phyloP scores from a whole-genome alignment of 345 rosid genomes.

The Melaleuca alternifolia region DNA sequence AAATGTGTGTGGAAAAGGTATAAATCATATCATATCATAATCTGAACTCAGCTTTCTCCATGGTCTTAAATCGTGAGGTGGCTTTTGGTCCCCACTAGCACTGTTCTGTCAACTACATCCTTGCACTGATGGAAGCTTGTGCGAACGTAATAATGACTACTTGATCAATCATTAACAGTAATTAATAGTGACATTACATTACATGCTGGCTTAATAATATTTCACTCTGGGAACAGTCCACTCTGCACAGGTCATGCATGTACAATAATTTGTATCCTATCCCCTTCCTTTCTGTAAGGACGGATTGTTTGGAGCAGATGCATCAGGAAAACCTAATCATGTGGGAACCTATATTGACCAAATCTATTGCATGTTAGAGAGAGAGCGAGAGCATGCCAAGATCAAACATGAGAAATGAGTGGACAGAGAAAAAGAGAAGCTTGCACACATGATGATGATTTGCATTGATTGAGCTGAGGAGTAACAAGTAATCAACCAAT shows the following conservation, averaged over 20 bases:
- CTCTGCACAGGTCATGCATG: neutral
- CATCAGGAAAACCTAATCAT: neutral
- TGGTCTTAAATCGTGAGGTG: neutral
- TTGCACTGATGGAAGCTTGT: neutral
- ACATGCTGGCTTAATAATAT: neutral
- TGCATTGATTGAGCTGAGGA: constrained; percentile 32
- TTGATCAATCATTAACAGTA: neutral
- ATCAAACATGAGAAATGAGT: neutral
- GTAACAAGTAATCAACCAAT: constrained; percentile 23
- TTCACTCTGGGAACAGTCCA: neutral
- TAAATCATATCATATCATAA: neutral
- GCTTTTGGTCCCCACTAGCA: neutral
- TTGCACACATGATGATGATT: constrained; percentile 4
- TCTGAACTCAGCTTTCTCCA: neutral
- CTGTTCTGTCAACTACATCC: neutral
- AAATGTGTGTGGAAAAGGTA: neutral
- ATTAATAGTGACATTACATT: neutral
- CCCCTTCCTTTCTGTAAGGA: neutral
- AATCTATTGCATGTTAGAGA: neutral
- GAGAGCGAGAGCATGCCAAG: neutral
- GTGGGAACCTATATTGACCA: neutral
- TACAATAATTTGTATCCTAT: neutral
- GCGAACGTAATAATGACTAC: neutral
- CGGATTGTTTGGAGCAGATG: neutral
- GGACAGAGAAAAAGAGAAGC: neutral